Evolutionary conservation across 1,284 basidiomycete species (phyloP), one percentile per base, ranked within the genome.

Genomic region (Heliocybe sulcata): DNA sequence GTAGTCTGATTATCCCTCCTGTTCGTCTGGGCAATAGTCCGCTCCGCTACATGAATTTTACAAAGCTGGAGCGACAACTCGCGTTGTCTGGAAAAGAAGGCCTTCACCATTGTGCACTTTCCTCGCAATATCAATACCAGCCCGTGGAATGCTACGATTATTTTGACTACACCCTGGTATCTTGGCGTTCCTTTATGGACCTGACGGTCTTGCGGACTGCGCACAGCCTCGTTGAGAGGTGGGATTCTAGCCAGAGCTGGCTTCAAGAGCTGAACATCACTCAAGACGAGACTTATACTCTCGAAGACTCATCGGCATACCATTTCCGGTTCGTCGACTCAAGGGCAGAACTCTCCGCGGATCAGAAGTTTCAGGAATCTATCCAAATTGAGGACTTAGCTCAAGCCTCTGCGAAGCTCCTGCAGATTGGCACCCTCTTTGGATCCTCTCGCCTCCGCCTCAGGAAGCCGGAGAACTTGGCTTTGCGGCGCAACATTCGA

Each of bases 1-100:
- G 88, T 55, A 92, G 87, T 10, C 72, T 92, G 35, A 76, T 92
- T 57, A 69, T 90, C 29, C 88, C 90, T 20, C 84, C 85, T 11
- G 73, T 85, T 23, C 81, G 83, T 53, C 77, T 91, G 3, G 87
- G 87, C 31, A 67, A 61, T 51, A 79, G 75, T 62, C 77, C 85
- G 2, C 72, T 90, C 31, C 79, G 75, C 38, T 90, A 90, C 64
- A 71, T 77, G 54, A 77, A 75, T 20, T 89, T 82, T 61, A 72
- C 81, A 59, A 73, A 74, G n/a, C 74, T 90, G 29, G 71, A 72
- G 35, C 72, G 69, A 3, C 68, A 74, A 47, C 70, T 84, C 27
- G 64, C 68, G 23, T 69, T 81, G 25, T 76, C 79, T 1, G 74
- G 72, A 33, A 85, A 85, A 61, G 68, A 68, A 14, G 80, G 80